Evolutionary conservation across 164 flowering plant species (phyloP).

Genomic region (Magnolia officinalis): DNA sequence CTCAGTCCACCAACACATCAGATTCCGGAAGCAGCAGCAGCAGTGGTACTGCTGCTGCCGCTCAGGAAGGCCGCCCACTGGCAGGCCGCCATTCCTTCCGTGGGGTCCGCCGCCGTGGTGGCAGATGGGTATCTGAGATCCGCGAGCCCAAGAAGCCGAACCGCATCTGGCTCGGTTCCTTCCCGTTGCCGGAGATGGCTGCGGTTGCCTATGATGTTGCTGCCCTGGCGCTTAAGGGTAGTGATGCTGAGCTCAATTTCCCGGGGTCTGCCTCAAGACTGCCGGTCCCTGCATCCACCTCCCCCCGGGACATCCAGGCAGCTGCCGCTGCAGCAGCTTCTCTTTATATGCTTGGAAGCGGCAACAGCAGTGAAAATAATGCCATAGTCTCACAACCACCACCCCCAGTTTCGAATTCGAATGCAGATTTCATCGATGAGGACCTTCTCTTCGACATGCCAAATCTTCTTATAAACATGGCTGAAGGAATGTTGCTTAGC

Average conservation of each 20-base stretch:
- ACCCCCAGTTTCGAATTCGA: background rate
- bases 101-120: constrained; percentile 51
- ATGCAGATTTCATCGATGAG: constrained; percentile 52
- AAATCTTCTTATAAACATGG: constrained; percentile 63
- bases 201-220: constrained; percentile 72
- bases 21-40: constrained; percentile 6
- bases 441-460: constrained; percentile 78
- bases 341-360: background rate
- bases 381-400: background rate
- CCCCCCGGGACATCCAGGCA: constrained; percentile 50
- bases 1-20: background rate
- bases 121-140: constrained; percentile 72
- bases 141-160: constrained; percentile 57
- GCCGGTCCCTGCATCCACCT: constrained; percentile 48
- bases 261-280: constrained; percentile 39
- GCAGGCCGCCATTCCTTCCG: constrained; percentile 34
- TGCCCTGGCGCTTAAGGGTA: constrained; percentile 57
- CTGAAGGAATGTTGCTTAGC: constrained; percentile 78
- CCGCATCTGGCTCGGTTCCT: constrained; percentile 69
- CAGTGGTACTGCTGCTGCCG: constrained; percentile 1
- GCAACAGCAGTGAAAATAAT: background rate
- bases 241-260: constrained; percentile 54
- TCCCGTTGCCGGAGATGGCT: constrained; percentile 64
- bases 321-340: constrained; percentile 68
- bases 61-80: background rate